phyloP scores from a whole-genome alignment of 2,329 filamentous ascomycete genomes.

The Ascochyta viciae-villosae region DNA sequence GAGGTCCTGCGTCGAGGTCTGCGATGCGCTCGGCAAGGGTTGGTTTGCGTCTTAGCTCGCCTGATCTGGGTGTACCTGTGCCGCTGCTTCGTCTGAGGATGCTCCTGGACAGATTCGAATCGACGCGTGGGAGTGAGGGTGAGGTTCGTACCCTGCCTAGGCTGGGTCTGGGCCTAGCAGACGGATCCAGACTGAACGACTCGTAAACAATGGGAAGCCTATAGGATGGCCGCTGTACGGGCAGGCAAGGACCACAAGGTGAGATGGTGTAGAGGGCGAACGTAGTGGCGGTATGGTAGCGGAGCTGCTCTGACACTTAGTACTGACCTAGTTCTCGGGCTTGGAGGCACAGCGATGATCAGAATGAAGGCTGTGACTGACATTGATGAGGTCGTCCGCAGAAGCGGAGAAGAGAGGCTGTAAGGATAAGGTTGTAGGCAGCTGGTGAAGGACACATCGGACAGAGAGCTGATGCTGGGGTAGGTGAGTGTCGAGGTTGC shows the following conservation, averaged over 20 bases:
- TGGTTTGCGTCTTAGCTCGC: slow-evolving; percentile 1
- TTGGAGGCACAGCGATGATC: neutral
- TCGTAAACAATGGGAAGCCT: slow-evolving; percentile 15
- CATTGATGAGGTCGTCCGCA: neutral
- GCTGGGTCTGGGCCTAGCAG: slow-evolving; percentile 17
- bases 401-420: neutral
- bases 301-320: neutral
- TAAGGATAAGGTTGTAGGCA: slow-evolving; percentile 8
- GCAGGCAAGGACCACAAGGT: slow-evolving; percentile 16
- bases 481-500: neutral
- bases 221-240: slow-evolving; percentile 9
- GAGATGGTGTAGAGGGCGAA: slow-evolving; percentile 7
- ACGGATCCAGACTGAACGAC: slow-evolving; percentile 21
- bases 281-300: slow-evolving; percentile 19
- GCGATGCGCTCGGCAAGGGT: slow-evolving; percentile 13
- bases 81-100: slow-evolving; percentile 2
- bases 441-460: neutral
- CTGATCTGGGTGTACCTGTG: slow-evolving; percentile 1
- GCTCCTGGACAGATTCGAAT: neutral
- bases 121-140: slow-evolving; percentile 3
- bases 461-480: neutral
- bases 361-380: neutral
- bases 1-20: slow-evolving; percentile 6
- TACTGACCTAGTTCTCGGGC: neutral
- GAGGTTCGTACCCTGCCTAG: slow-evolving; percentile 18